Base-by-base conservation (phyloP, 208 protist species). In the Borovskyia barvae region DNA sequence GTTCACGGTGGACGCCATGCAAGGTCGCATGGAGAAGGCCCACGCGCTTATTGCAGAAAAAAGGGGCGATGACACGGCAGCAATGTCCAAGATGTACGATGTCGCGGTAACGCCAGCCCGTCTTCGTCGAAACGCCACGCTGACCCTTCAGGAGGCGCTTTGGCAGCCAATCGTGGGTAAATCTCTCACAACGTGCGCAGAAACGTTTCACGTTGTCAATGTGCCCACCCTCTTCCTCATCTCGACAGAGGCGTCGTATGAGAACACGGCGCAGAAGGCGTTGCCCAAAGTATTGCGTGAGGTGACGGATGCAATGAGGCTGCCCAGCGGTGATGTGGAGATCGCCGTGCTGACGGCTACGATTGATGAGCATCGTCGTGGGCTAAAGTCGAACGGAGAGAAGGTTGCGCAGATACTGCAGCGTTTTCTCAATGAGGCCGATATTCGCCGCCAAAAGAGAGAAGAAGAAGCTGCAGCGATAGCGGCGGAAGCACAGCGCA, bases 61-160 rank as follows among this genome's bases (percentile, higher is more conserved):
- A 22, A 62, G 72, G 17, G 45, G 67, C 5, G 81, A 84, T 59
- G 81, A 92, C 52, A 68, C 75, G 9, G 39, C 26, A 4, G 76
- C 75, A 17, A 67, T 91, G 72, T 39, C 9, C 11, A 43, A 68
- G 2, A 40, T 74, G 62, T 92, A 92, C 53, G 85, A 92, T 65
- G 85, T 92, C 25, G 62, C 78, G 9, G 54, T 92, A 19, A 92
- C 85, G 9, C 72, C 85, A 2, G 75, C 78, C 15, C 80, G 85
- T 9, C 72, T 87, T 28, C 41, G 32, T 26, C 43, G 59, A 33
- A 70, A 66, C 25, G 74, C 69, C 14, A 82, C 65, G 47, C 60
- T 79, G 8, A 82, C 79, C 12, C 51, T 92, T n/a, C 85, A 92
- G 66, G 85, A 92, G 65, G 85, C 81, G 2, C 59, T 92, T 26